Conservation (phyloP, 2,329 filamentous ascomycete species). For the Fusarium subglutinans region DNA sequence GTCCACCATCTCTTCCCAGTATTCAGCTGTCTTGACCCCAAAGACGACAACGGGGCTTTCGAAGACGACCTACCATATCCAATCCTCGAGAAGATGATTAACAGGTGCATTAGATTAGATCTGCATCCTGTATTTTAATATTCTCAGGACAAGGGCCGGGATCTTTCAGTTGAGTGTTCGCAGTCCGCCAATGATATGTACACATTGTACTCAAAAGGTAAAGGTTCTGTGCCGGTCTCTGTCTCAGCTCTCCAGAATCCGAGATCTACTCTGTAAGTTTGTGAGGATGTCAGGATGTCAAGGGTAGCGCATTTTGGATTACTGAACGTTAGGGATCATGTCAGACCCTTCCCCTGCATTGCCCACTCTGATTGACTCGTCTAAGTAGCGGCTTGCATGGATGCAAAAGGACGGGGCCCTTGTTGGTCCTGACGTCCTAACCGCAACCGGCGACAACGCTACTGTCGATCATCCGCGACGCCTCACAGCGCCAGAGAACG, state of each 20-base stretch:
- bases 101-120: constrained; percentile 9
- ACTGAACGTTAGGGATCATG: constrained; percentile 17
- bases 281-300: not conserved
- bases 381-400: not conserved
- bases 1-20: not conserved
- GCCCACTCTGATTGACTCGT: constrained; percentile 17
- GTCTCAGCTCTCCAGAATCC: constrained; percentile 11
- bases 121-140: constrained; percentile 15
- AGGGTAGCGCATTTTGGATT: constrained; percentile 20
- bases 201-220: not conserved
- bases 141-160: not conserved
- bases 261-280: constrained; percentile 2
- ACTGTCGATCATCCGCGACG: constrained; percentile 44
- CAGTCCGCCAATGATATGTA: constrained; percentile 5
- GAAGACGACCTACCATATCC: constrained; percentile 1
- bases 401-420: not conserved
- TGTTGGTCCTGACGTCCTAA: constrained; percentile 17
- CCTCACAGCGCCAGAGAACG: constrained; percentile 17
- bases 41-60: constrained; percentile 5
- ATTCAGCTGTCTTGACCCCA: constrained; percentile 7
- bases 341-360: constrained; percentile 2
- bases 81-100: constrained; percentile 13
- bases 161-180: not conserved
- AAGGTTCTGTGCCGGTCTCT: not conserved
- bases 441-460: constrained; percentile 34